Evolutionary conservation across 352 stramenopile species (phyloP).

Genomic region (Phytophthora kernoviae): DNA sequence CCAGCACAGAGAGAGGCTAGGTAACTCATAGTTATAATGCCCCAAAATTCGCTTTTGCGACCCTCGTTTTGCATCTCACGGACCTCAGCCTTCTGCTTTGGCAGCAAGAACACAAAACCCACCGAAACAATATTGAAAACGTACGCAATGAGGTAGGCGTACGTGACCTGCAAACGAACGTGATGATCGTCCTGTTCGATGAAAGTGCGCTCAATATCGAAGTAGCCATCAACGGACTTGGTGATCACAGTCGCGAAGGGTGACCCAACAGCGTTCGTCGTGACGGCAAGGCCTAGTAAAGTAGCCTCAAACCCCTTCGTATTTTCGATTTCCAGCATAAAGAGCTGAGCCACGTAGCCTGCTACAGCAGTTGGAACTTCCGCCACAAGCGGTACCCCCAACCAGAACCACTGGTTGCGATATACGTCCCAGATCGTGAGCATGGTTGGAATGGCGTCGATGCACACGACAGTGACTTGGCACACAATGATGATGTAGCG

Average conservation of each 20-base stretch:
- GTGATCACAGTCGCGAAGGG: slow-evolving; percentile 57
- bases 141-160: slow-evolving; percentile 56
- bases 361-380: slow-evolving; percentile 36
- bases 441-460: slow-evolving; percentile 48
- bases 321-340: slow-evolving; percentile 50
- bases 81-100: slow-evolving; percentile 51
- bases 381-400: slow-evolving; percentile 51
- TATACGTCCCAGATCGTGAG: slow-evolving; percentile 65
- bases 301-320: slow-evolving; percentile 53
- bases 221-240: slow-evolving; percentile 55
- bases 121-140: slow-evolving; percentile 48
- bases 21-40: slow-evolving; percentile 35
- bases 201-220: slow-evolving; percentile 46
- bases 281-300: slow-evolving; percentile 43
- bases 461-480: slow-evolving; percentile 43
- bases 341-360: slow-evolving; percentile 42
- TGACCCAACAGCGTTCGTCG: slow-evolving; percentile 34
- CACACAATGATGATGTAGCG: slow-evolving; percentile 41
- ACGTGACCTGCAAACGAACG: slow-evolving; percentile 52
- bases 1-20: slow-evolving; percentile 44
- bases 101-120: slow-evolving; percentile 44
- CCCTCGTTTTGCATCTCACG: slow-evolving; percentile 40
- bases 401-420: slow-evolving; percentile 64
- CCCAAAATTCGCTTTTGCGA: slow-evolving; percentile 40
- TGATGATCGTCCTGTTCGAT: slow-evolving; percentile 39